A percentile compares a stretch with the other conserved stretches of the same genome.
These are phyloP conservation scores for Nicotiana tabacum DNA, from an alignment of 257 asterid species.

Conservation along the genomic window DNA sequence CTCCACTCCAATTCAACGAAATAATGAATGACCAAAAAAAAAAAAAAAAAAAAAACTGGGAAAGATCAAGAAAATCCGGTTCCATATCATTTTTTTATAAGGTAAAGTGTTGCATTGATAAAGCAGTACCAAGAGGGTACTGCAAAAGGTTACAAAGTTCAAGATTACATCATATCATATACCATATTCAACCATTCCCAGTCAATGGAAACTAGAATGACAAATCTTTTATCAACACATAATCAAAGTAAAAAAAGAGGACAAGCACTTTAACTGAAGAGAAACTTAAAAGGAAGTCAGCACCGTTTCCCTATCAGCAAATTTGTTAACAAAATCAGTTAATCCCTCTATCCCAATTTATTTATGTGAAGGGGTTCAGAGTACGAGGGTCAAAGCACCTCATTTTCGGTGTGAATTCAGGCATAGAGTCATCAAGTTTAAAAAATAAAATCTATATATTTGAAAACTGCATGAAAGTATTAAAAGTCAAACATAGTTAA, in stretches of 20 bases:
- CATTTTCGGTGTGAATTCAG: too few relatives aligned
- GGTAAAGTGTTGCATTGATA: too few relatives aligned
- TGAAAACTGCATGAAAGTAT: too few relatives aligned
- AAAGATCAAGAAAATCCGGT: background rate
- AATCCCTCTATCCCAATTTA: too few relatives aligned
- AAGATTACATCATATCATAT: background rate
- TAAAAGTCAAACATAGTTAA: too few relatives aligned
- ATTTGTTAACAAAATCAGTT: background rate
- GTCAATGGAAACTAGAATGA: background rate
- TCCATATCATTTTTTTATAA: background rate
- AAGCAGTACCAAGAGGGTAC: too few relatives aligned
- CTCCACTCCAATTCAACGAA: background rate
- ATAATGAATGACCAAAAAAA: background rate
- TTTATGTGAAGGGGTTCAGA: too few relatives aligned
- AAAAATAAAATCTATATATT: too few relatives aligned
- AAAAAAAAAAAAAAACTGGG: background rate
- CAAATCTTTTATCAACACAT: background rate
- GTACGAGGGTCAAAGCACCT: too few relatives aligned
- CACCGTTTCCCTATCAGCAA: background rate
- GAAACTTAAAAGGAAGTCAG: background rate
- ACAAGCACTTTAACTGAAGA: background rate
- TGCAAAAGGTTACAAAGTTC: too few relatives aligned
- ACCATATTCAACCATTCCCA: background rate
- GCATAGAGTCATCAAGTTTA: too few relatives aligned
- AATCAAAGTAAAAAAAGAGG: background rate